A percentile compares a stretch with the other conserved stretches of the same genome.
These are phyloP conservation scores for Solanum gandarillasii DNA, from an alignment of 257 asterid species.

Conservation along the genomic window DNA sequence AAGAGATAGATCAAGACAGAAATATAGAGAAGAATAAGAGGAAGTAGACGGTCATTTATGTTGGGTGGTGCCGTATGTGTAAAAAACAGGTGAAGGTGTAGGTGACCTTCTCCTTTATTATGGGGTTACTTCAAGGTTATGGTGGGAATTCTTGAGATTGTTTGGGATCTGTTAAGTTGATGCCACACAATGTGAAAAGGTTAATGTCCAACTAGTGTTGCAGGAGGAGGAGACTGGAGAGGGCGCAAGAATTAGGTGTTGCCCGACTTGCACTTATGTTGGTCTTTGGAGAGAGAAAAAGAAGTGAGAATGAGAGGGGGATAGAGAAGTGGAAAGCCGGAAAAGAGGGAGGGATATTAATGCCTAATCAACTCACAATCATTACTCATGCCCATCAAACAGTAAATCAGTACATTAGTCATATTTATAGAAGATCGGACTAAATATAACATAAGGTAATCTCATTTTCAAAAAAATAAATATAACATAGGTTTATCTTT, in stretches of 20 bases:
- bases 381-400: not conserved
- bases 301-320: not conserved
- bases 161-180: not conserved
- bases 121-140: not conserved
- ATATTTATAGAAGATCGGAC: not conserved
- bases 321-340: not conserved
- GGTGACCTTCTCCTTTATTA: not conserved
- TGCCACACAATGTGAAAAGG: not conserved
- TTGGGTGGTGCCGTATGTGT: not conserved
- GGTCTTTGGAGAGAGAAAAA: not conserved
- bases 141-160: not conserved
- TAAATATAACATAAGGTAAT: not conserved
- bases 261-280: not conserved
- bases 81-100: not conserved
- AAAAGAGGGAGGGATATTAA: not conserved
- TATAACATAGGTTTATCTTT: not conserved
- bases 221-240: not conserved
- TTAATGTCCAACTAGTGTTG: not conserved
- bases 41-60: not conserved
- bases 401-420: not conserved
- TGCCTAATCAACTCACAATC: not conserved
- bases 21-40: not conserved
- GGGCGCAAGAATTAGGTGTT: not conserved
- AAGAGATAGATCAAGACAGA: not conserved
- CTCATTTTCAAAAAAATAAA: not conserved